phyloP scores from a whole-genome alignment of 805 yeast genomes.

The Maudiozyma barnettii region DNA sequence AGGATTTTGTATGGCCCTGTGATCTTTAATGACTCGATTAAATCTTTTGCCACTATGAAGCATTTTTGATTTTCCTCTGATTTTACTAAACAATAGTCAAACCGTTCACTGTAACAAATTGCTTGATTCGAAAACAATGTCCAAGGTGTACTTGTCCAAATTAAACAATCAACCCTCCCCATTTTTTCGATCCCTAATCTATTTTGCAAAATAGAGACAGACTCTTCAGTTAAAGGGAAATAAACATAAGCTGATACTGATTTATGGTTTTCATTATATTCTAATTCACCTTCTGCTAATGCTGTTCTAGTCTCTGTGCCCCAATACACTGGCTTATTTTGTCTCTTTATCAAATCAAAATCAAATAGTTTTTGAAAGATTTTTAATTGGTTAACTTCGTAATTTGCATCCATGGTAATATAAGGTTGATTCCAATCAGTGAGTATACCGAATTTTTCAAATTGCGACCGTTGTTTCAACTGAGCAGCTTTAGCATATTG shows the following conservation, averaged over 20 bases:
- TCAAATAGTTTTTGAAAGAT: conserved; percentile 59
- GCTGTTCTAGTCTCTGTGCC: conserved; percentile 92
- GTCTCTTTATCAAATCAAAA: conserved; percentile 65
- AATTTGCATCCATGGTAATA: conserved; percentile 58
- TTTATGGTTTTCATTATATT: conserved; percentile 63
- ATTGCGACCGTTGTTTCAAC: conserved; percentile 50
- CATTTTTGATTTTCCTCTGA: conserved; percentile 30
- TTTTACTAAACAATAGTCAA: conserved; percentile 47
- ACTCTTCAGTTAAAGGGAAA: conserved; percentile 42
- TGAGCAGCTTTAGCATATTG: conserved; percentile 64
- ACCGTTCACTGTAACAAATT: conserved; percentile 53
- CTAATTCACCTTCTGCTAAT: conserved; percentile 91
- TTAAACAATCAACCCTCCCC: conserved; percentile 33
- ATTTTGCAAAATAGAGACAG: conserved; percentile 7
- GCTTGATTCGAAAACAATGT: conserved; percentile 85
- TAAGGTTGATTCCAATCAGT: conserved; percentile 73
- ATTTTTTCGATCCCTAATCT: conserved; percentile 5
- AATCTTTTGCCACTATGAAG: conserved; percentile 48
- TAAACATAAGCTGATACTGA: conserved; percentile 62
- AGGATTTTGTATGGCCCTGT: conserved; percentile 18
- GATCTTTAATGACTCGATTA: conserved; percentile 32
- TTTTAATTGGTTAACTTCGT: conserved; percentile 65
- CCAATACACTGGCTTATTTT: conserved; percentile 95
- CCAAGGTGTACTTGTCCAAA: conserved; percentile 99
- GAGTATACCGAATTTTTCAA: conserved; percentile 67